Conservation (phyloP, 1,284 basidiomycete genomes). For the Cryptococcus floricola region DNA sequence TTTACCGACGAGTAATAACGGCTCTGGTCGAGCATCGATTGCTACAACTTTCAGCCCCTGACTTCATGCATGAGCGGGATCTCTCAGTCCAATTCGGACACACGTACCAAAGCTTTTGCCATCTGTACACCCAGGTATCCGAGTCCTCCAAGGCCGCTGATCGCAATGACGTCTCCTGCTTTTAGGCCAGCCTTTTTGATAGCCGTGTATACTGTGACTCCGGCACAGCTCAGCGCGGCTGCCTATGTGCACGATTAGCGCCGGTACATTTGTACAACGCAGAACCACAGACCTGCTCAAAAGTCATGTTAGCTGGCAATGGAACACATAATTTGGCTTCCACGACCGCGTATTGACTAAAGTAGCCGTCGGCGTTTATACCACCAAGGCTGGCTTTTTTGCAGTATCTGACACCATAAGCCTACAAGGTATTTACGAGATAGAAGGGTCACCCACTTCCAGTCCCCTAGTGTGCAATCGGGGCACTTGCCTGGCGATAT, state of each 20-base stretch:
- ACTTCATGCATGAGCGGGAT: neutral
- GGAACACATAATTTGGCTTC: conserved; percentile 14
- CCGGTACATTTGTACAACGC: neutral
- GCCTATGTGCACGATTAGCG: conserved; percentile 10
- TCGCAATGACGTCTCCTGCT: conserved; percentile 22
- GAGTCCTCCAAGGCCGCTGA: conserved; percentile 28
- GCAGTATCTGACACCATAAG: conserved; percentile 16
- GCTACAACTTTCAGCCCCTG: conserved; percentile 24
- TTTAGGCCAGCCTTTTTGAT: conserved; percentile 24
- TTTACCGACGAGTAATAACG: conserved; percentile 11
- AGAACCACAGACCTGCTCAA: conserved; percentile 17
- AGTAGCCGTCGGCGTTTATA: conserved; percentile 24
- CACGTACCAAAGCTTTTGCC: conserved; percentile 28
- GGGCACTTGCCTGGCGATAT: conserved; percentile 12
- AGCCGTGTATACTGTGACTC: conserved; percentile 26
- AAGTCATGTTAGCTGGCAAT: conserved; percentile 22
- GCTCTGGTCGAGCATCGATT: conserved; percentile 19
- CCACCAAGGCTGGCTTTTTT: conserved; percentile 18
- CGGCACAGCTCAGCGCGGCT: conserved; percentile 30
- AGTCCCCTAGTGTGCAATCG: conserved; percentile 19
- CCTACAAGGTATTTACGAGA: neutral
- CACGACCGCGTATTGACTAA: conserved; percentile 26
- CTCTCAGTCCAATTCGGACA: neutral
- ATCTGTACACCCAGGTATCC: conserved; percentile 30
- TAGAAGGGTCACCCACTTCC: conserved; percentile 9